Evolutionary conservation across 2,329 filamentous ascomycete genomes (phyloP).

Genomic region (Aspergillus novoparasiticus): DNA sequence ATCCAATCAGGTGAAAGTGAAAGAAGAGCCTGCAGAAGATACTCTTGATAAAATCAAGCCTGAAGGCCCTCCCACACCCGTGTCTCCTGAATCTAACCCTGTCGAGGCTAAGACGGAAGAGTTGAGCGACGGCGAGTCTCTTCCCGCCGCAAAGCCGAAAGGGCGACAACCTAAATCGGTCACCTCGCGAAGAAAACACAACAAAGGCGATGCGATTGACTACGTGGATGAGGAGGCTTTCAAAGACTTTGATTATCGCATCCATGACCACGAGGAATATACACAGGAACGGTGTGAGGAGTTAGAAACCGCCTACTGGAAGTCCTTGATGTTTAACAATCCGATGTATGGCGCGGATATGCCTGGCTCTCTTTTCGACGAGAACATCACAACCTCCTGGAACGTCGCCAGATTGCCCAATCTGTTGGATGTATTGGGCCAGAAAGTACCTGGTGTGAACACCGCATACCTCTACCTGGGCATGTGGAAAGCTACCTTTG

Average conservation of each 20-base stretch:
- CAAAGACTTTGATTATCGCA: slow-evolving; percentile 84
- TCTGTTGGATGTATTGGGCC: slow-evolving; percentile 87
- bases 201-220: slow-evolving; percentile 74
- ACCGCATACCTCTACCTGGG: slow-evolving; percentile 96
- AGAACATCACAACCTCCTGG: slow-evolving; percentile 74
- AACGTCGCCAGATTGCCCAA: slow-evolving; percentile 95
- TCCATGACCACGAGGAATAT: slow-evolving; percentile 81
- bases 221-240: slow-evolving; percentile 88
- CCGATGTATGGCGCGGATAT: slow-evolving; percentile 96
- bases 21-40: slow-evolving; percentile 43
- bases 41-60: slow-evolving; percentile 40
- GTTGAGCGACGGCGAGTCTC: slow-evolving; percentile 46
- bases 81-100: slow-evolving; percentile 56
- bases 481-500: slow-evolving; percentile 99
- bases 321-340: slow-evolving; percentile 90
- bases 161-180: slow-evolving; percentile 70
- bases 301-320: slow-evolving; percentile 94
- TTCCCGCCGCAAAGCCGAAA: slow-evolving; percentile 47
- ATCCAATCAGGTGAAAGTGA: slow-evolving; percentile 40
- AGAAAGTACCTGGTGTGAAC: slow-evolving; percentile 95
- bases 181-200: slow-evolving; percentile 84
- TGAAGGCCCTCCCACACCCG: slow-evolving; percentile 56
- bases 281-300: slow-evolving; percentile 91
- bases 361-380: slow-evolving; percentile 91
- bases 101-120: slow-evolving; percentile 60